Evolutionary conservation across 139 green algal species (phyloP).

Genomic region (Haematococcus lacustris): DNA sequence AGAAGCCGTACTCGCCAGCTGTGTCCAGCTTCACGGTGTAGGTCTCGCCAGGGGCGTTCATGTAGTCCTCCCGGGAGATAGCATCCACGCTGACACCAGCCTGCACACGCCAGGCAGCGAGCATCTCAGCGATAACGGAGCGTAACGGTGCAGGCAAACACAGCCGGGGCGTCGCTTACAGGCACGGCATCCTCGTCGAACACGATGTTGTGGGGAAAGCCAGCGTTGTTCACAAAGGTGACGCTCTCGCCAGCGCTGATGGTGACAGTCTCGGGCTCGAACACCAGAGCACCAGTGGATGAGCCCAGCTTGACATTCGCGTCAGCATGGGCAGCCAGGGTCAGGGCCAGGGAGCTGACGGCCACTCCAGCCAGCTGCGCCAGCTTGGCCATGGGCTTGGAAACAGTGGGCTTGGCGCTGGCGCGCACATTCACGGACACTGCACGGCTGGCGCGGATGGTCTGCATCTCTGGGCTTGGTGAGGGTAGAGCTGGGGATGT

Average conservation of each 20-base stretch:
- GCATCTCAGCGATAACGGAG: background rate
- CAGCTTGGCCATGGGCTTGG: no score
- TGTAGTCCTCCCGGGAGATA: conserved; percentile 78
- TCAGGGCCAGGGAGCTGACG: conserved; percentile 60
- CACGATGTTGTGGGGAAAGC: conserved; percentile 80
- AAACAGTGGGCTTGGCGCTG: no score
- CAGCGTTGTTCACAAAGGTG: conserved; percentile 77
- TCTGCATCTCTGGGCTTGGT: no score
- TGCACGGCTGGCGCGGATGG: no score
- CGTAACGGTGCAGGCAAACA: no score
- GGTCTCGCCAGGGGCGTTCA: conserved; percentile 86
- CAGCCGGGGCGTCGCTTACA: no score
- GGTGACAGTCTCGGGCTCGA: conserved; percentile 60
- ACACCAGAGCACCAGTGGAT: conserved; percentile 66
- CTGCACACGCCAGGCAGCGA: conserved; percentile 19
- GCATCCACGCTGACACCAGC: conserved; percentile 75
- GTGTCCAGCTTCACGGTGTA: conserved; percentile 63
- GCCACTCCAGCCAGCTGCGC: conserved; percentile 52
- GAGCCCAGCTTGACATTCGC: conserved; percentile 76
- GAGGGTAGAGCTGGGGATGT: no score
- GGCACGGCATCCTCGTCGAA: conserved; percentile 92
- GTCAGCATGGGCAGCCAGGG: conserved; percentile 54
- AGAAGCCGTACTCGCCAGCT: conserved; percentile 80
- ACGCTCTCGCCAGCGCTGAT: conserved; percentile 74
- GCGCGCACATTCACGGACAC: no score